Evolutionary conservation across 2,329 filamentous ascomycete species (phyloP).

Genomic region (Paecilomyces dactylethromorphus): DNA sequence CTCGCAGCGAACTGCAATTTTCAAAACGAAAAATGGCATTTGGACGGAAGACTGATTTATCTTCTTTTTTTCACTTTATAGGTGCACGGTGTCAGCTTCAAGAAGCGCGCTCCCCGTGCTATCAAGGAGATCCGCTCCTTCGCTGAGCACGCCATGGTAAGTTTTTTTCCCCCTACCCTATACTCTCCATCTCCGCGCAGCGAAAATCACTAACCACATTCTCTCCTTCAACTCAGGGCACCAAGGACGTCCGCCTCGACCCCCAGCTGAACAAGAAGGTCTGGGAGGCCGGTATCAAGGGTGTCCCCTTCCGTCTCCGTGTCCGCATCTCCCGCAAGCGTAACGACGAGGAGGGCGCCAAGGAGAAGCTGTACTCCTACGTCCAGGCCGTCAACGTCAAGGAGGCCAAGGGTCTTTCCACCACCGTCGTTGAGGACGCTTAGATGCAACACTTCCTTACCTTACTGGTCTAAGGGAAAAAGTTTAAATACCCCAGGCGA

Average conservation of each 20-base stretch:
- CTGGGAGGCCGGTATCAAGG: constrained; percentile 99
- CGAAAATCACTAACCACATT: constrained; percentile 2
- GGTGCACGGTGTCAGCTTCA: constrained; percentile 97
- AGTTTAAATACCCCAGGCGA: neutral
- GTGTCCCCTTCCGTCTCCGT: constrained; percentile 92
- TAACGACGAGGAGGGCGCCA: constrained; percentile 99
- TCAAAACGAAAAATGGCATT: constrained; percentile 28
- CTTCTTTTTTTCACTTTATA: constrained; percentile 44
- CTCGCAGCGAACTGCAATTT: constrained; percentile 2
- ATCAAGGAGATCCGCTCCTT: constrained; percentile 99
- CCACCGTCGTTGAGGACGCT: constrained; percentile 70
- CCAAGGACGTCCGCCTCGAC: constrained; percentile 93
- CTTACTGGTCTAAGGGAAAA: neutral
- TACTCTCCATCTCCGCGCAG: neutral
- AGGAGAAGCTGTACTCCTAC: constrained; percentile 99
- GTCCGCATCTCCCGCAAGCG: constrained; percentile 98
- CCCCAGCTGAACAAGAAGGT: constrained; percentile 99
- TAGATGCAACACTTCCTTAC: constrained; percentile 27
- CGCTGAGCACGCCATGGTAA: constrained; percentile 91
- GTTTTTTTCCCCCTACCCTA: constrained; percentile 29
- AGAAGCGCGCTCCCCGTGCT: constrained; percentile 96
- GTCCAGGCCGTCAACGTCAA: constrained; percentile 99
- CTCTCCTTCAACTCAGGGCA: constrained; percentile 58
- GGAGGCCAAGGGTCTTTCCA: constrained; percentile 96
- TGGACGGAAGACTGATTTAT: constrained; percentile 63